Evolutionary conservation across 305 asterid species (phyloP), one percentile per base, ranked within the genome.

Genomic region (Ilex paraguariensis): DNA sequence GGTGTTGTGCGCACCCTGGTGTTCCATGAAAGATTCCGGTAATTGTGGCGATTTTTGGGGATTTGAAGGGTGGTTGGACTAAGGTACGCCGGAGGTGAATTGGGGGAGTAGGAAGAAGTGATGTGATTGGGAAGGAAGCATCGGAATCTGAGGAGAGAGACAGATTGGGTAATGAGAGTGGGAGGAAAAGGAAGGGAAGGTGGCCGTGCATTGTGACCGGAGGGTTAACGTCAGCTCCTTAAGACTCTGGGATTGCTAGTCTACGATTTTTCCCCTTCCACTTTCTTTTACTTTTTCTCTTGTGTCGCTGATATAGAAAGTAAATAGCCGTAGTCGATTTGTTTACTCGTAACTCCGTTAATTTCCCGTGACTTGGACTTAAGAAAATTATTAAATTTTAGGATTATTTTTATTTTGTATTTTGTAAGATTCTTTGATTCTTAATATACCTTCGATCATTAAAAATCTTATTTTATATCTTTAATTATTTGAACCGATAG

Each of bases 201-300:
- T 57, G 61, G 64, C 58, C 64, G 52, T 55, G 56, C 76, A 71
- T 71, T n/a, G 53, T 71, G 71, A 66, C 64, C 67, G 76, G 71
- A 51, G 75, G 67, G 16, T 49, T 49, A 12, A 55, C 71, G 75
- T 70, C 75, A 64, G 62, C 57, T 46, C 59, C 55, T 53, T 54
- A 61, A 33, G 70, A 61, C 49, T 70, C 39, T 58, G 61, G 54
- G 28, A 21, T 36, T 8, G 42, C 9, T 31, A 1, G 60, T 60
- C 54, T 39, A 56, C 54, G 36, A 55, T 60, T 33, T 49, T 67
- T 61, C 30, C 71, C 49, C 15, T 46, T 48, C 61, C 30, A 36
- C 13, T 53, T 16, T 16, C 49, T n/a, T 48, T 53, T 17, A 13
- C 31, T 40, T 44, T 42, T 40, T 32, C 52, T 53, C 2, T 36